Evolutionary conservation across 345 rosid genomes (phyloP), one percentile per base, ranked within the genome.

Genomic region (Gossypium stocksii): DNA sequence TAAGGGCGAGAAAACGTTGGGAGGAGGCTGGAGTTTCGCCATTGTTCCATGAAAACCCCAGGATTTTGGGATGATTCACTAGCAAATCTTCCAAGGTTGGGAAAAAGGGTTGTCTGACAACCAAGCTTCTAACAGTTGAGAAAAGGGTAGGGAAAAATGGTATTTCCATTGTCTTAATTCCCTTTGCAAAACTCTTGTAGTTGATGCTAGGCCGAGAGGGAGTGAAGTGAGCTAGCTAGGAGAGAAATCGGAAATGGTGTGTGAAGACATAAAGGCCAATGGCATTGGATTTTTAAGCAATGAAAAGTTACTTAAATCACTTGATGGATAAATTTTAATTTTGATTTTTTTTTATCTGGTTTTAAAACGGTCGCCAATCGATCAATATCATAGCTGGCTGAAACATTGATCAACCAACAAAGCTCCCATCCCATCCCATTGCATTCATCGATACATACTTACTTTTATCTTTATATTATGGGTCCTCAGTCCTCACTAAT

Each of bases 1-100:
- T 62, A 80, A 71, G 16, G 78, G 75, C 1, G 74, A 90, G 83
- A 77, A 92, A 92, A 59, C 49, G 78, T 1, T 77, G 77, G 48
- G 94, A 59, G 77, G 97, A 90, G 78, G 83, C 97, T 1, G 82
- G 38, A 53, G 91, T 94, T 41, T 81, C 83, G 53, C 81, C 80
- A 53, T 79, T 82, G 22, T 29, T 74, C 97, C 98, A 92, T n/a
- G 82, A 71, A 80, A 89, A 92, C 49, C 78, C 44, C 43, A 71
- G 80, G 73, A 94, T 87, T 22, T 29, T 65, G 0, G 95, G 97
- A 61, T 90, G 92, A 51, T 77, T 57, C n/a, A 90, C 92, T 9
- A 90, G 89, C 85, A 81, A 88, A 74, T 84, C 78, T 25, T 77
- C 85, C 49, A 87, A 69, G 13, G 77, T 44, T 13, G 90, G 77